These are phyloP conservation scores for Amphirosellinia nigrospora DNA, from an alignment of 495 filamentous ascomycete species.

Conservation along the genomic window DNA sequence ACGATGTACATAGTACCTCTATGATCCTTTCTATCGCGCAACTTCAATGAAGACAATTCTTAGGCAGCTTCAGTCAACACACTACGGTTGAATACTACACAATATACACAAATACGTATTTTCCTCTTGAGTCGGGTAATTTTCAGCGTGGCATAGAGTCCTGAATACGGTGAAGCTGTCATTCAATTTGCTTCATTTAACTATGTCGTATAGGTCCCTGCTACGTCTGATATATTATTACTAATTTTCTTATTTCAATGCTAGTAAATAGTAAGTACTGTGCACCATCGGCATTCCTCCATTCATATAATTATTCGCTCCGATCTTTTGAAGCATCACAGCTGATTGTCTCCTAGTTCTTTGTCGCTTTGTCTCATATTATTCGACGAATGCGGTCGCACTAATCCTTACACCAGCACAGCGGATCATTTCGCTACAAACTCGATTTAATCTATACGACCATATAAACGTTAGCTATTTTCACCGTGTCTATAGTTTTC, in stretches of 20 bases:
- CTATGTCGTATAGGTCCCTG: background rate
- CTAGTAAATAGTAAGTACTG: background rate
- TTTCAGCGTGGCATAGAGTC: too few relatives aligned
- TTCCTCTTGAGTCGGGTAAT: too few relatives aligned
- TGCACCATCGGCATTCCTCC: background rate
- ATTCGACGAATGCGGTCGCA: constrained; percentile 17
- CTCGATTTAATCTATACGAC: background rate
- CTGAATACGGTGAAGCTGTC: too few relatives aligned
- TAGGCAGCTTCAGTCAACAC: too few relatives aligned
- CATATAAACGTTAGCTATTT: background rate
- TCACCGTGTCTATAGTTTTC: background rate
- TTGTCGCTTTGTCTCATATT: constrained; percentile 2
- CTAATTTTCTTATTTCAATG: background rate
- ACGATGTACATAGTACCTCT: background rate
- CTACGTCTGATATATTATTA: background rate
- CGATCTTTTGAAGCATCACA: background rate
- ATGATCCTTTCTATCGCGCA: too few relatives aligned
- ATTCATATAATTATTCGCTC: background rate
- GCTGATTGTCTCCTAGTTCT: background rate
- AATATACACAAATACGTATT: too few relatives aligned
- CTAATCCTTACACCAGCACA: background rate
- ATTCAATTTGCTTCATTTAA: too few relatives aligned
- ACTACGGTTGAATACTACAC: too few relatives aligned
- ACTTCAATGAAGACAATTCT: too few relatives aligned
- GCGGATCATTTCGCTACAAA: background rate